Base-by-base conservation (phyloP, 495 filamentous ascomycete genomes). In the Chaetomium cochliodes region DNA sequence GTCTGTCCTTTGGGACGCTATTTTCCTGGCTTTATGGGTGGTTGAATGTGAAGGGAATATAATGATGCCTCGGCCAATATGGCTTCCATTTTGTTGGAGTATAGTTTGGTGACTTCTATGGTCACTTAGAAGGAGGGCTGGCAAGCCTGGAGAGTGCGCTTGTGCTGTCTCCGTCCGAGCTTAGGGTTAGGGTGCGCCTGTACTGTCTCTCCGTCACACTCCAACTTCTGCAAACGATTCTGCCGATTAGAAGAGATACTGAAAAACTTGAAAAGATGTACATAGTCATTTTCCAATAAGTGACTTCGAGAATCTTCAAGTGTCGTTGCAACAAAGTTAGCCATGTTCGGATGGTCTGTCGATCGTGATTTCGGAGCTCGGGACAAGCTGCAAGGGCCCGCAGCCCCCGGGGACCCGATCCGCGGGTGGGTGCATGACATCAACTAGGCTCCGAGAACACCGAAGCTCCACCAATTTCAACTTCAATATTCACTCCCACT, bases 351-450 rank as follows among this genome's bases (percentile, higher is more conserved):
- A 6, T 13, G 18, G 46, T 5, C n/a, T 50, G 46, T 20, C 46
- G 46, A 50, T 50, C 46, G 16, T 20, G 50, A 52, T 52, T 18
- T 28, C 50, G 4, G 18, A n/a, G 33, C 54, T 28, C 23, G 0
- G 18, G 12, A 20, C 54, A 55, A 55, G 9, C 11, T 39, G 54
- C 54, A 57, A 57, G 33, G 33, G 18, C 23, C 50, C 50, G 50
- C 15, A 18, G 16, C 44, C 5, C 9, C 44, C n/a, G n/a, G n/a
- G n/a, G n/a, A 47, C 16, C 23, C 4, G 4, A 25, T 3, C 25
- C 9, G 18, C 33, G 54, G 54, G 25, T 23, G n/a, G 9, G 20
- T 23, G 54, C 54, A 42, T 57, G 54, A 57, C 54, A 57, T 57
- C 54, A 57, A 28, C 54, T 30, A n/a, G n/a, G n/a, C 16, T 12